Conservation (phyloP, 495 filamentous ascomycete species). For the Tetracladium setigerum region DNA sequence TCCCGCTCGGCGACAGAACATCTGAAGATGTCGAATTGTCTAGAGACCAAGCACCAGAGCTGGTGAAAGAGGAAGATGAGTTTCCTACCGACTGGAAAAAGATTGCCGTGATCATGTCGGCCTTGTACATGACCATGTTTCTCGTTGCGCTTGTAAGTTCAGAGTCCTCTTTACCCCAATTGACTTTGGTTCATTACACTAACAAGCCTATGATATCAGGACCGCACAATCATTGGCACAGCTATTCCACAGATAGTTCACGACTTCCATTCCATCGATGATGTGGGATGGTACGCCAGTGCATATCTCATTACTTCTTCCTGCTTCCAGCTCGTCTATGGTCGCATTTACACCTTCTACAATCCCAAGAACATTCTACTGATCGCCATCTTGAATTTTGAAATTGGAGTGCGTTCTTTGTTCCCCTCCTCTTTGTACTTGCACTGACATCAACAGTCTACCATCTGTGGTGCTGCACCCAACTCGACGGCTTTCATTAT, state of each 20-base stretch:
- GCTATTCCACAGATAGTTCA: slow-evolving; percentile 44
- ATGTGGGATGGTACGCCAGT: slow-evolving; percentile 50
- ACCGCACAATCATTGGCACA: slow-evolving; percentile 44
- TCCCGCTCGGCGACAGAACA: too few species aligned
- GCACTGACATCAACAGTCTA: slow-evolving; percentile 21
- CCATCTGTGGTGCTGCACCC: slow-evolving; percentile 49
- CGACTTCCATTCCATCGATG: slow-evolving; percentile 35
- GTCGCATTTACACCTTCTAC: slow-evolving; percentile 25
- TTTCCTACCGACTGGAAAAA: slow-evolving; percentile 4
- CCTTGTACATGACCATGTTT: slow-evolving; percentile 14
- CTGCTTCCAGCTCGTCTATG: slow-evolving; percentile 40
- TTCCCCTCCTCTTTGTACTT: neutral
- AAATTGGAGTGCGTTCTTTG: slow-evolving; percentile 32
- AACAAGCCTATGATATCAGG: slow-evolving; percentile 2
- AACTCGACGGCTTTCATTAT: slow-evolving; percentile 47
- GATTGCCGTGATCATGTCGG: slow-evolving; percentile 11
- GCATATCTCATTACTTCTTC: slow-evolving; percentile 44
- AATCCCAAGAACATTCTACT: slow-evolving; percentile 34
- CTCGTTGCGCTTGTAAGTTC: slow-evolving; percentile 17
- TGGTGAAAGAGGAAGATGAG: slow-evolving; percentile 5
- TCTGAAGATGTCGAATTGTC: too few species aligned
- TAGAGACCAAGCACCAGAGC: too few species aligned
- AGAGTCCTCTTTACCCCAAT: neutral
- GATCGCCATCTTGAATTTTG: slow-evolving; percentile 32
- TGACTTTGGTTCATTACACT: neutral